phyloP scores from a whole-genome alignment of 345 rosid genomes.

The Clausena lansium region DNA sequence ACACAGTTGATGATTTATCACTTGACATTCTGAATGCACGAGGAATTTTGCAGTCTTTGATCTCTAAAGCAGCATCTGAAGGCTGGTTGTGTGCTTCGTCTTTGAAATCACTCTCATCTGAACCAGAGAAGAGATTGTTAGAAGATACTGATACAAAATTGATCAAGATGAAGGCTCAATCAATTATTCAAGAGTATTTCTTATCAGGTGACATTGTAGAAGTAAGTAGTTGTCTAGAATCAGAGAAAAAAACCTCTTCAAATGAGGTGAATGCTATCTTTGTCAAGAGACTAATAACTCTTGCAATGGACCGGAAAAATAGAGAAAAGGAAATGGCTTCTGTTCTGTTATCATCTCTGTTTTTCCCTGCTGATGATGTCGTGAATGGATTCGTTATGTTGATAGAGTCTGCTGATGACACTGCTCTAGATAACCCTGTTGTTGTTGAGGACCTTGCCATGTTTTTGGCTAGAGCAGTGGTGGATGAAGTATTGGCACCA shows the following conservation, averaged over 20 bases:
- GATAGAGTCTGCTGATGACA: conserved; percentile 80
- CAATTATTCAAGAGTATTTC: conserved; percentile 73
- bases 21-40: conserved; percentile 80
- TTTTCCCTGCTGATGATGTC: conserved; percentile 67
- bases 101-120: conserved; percentile 47
- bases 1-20: conserved; percentile 66
- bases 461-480: conserved; percentile 82
- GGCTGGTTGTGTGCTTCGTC: conserved; percentile 88
- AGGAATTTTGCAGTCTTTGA: conserved; percentile 49
- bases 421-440: conserved; percentile 72
- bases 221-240: conserved; percentile 58
- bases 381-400: conserved; percentile 62
- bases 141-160: conserved; percentile 39
- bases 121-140: conserved; percentile 32
- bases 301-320: conserved; percentile 85
- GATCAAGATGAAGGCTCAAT: conserved; percentile 64
- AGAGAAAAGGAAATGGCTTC: conserved; percentile 95
- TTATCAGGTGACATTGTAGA: conserved; percentile 64
- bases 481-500: conserved; percentile 83
- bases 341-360: conserved; percentile 64
- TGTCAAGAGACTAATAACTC: conserved; percentile 65
- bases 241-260: conserved; percentile 40
- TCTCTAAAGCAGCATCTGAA: conserved; percentile 78
- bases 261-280: conserved; percentile 66
- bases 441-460: conserved; percentile 84